Conservation (phyloP, 768 basidiomycete species). For the Mrakia hoshinonis region DNA sequence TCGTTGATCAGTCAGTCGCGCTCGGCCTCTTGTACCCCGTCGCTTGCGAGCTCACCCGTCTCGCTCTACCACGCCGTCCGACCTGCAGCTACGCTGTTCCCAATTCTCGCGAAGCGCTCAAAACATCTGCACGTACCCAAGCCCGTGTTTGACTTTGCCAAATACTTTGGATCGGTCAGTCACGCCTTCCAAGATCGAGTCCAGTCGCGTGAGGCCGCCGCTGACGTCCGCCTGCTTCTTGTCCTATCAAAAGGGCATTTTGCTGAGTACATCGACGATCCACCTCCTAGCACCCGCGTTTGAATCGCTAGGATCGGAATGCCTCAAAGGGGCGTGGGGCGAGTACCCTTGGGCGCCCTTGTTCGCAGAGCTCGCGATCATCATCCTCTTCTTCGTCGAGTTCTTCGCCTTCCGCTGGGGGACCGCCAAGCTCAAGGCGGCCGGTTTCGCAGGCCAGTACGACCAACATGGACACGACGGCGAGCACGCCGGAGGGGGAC, state of each 20-base stretch:
- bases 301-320: constrained; percentile 59
- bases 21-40: background rate
- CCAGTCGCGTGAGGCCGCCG: background rate
- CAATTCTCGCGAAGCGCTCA: constrained; percentile 20
- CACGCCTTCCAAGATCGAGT: too few species aligned
- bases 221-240: background rate
- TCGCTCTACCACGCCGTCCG: background rate
- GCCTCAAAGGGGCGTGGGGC: constrained; percentile 61
- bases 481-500: background rate
- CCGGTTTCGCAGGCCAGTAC: constrained; percentile 11
- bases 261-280: constrained; percentile 45
- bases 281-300: constrained; percentile 71
- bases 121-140: background rate
- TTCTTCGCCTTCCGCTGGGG: constrained; percentile 23
- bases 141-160: constrained; percentile 20
- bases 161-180: constrained; percentile 7
- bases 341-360: constrained; percentile 75
- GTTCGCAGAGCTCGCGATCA: constrained; percentile 65
- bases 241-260: background rate
- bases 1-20: background rate
- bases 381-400: constrained; percentile 23
- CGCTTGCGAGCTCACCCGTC: background rate
- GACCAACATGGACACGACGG: constrained; percentile 21
- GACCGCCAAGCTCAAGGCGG: constrained; percentile 22
- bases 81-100: constrained; percentile 8